These are phyloP conservation scores for Candida alai DNA, from an alignment of 805 yeast species.

Conservation along the genomic window DNA sequence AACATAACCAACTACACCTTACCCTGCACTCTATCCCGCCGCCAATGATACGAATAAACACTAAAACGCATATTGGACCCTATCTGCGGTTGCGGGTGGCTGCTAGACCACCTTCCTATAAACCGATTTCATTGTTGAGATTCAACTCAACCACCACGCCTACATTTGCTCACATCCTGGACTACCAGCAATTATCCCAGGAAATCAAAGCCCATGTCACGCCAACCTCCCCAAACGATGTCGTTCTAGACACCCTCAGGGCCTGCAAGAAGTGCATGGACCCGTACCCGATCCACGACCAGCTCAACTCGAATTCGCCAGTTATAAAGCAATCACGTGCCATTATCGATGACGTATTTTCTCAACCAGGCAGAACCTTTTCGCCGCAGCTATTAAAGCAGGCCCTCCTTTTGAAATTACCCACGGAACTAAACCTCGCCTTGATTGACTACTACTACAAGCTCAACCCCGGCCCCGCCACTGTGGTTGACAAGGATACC, in stretches of 20 bases:
- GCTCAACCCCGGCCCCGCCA: slow-evolving; percentile 19
- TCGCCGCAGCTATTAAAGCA: slow-evolving; percentile 21
- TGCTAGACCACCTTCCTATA: too few relatives aligned
- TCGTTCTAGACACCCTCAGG: slow-evolving; percentile 6
- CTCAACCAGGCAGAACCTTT: slow-evolving; percentile 15
- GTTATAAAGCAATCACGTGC: slow-evolving; percentile 4
- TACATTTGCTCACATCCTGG: slow-evolving; percentile 5
- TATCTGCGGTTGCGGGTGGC: too few relatives aligned
- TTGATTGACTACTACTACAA: slow-evolving; percentile 24
- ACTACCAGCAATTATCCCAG: slow-evolving; percentile 4
- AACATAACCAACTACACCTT: too few relatives aligned
- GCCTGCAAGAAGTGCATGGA: slow-evolving; percentile 3
- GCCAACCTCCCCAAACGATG: slow-evolving; percentile 3
- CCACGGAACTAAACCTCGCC: slow-evolving; percentile 25
- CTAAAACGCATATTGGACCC: too few relatives aligned
- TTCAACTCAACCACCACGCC: slow-evolving; percentile 5
- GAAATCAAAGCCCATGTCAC: slow-evolving; percentile 5
- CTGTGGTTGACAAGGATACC: slow-evolving; percentile 28
- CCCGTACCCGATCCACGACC: slow-evolving; percentile 6
- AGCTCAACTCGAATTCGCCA: slow-evolving; percentile 9
- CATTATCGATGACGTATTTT: slow-evolving; percentile 8
- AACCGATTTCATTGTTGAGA: not conserved
- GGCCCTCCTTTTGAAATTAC: slow-evolving; percentile 31
- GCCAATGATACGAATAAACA: too few relatives aligned
- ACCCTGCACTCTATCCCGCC: too few relatives aligned